These are phyloP conservation scores for Hyparrhenia diplandra DNA, from an alignment of 176 grass and related monocot genomes.

Conservation along the genomic window DNA sequence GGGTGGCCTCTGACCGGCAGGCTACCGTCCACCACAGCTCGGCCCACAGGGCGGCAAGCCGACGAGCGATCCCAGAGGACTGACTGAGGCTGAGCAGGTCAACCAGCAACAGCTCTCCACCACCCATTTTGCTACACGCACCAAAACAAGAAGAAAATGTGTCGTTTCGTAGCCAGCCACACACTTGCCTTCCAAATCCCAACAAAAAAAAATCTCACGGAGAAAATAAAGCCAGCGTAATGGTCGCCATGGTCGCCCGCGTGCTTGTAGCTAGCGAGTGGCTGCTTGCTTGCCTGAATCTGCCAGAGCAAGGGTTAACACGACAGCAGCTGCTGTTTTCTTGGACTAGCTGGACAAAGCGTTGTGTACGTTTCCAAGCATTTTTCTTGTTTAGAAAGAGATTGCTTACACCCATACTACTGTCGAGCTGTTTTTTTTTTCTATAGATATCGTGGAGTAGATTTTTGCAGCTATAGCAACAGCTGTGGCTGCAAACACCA, in stretches of 20 bases:
- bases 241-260: too few species aligned
- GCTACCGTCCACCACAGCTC: slow-evolving; percentile 22
- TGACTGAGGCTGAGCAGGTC: slow-evolving; percentile 39
- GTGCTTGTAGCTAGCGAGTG: neutral
- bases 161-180: neutral
- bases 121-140: neutral
- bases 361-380: neutral
- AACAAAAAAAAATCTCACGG: too few species aligned
- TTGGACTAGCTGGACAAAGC: neutral
- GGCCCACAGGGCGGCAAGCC: slow-evolving; percentile 9
- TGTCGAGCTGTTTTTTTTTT: neutral
- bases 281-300: neutral
- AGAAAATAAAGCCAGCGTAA: neutral
- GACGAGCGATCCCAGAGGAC: neutral
- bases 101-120: slow-evolving; percentile 12
- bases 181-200: neutral
- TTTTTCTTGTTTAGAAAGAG: neutral
- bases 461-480: too few species aligned
- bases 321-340: neutral
- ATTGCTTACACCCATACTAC: neutral
- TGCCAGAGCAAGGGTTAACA: neutral
- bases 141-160: neutral
- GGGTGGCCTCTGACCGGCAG: slow-evolving; percentile 40
- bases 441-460: too few species aligned
- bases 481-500: too few species aligned